A percentile compares a stretch with the other conserved stretches of the same genome.
Evolutionary conservation across 257 asterid genomes (phyloP).

Genomic region (Voacanga thouarsii): DNA sequence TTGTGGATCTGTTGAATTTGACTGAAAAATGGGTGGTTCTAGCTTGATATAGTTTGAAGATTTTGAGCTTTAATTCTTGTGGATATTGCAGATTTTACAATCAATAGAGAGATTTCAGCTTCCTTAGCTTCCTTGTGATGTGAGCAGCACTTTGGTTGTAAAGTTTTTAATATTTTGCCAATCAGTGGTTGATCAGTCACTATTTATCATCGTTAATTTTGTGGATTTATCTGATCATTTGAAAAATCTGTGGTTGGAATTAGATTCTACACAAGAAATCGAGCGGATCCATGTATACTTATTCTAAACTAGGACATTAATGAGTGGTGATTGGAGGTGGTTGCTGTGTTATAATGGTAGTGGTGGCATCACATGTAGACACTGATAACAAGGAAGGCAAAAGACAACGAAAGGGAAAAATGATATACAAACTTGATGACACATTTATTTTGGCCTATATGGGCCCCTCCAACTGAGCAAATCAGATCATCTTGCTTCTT

Average conservation of each 20-base stretch:
- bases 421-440: neutral
- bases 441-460: neutral
- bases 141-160: neutral
- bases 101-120: neutral
- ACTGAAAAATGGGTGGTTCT: neutral
- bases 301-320: neutral
- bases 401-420: neutral
- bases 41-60: neutral
- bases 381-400: neutral
- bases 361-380: neutral
- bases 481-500: neutral
- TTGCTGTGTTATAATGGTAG: neutral
- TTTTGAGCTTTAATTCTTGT: neutral
- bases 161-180: neutral
- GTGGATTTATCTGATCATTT: neutral
- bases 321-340: neutral
- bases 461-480: neutral
- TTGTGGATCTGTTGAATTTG: neutral
- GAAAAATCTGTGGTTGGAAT: neutral
- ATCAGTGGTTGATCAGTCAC: neutral
- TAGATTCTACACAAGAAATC: neutral
- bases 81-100: neutral
- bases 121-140: neutral
- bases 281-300: neutral
- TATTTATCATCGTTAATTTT: neutral